These are phyloP conservation scores for Usnea hakonensis DNA, from an alignment of 495 filamentous ascomycete species.

Conservation along the genomic window DNA sequence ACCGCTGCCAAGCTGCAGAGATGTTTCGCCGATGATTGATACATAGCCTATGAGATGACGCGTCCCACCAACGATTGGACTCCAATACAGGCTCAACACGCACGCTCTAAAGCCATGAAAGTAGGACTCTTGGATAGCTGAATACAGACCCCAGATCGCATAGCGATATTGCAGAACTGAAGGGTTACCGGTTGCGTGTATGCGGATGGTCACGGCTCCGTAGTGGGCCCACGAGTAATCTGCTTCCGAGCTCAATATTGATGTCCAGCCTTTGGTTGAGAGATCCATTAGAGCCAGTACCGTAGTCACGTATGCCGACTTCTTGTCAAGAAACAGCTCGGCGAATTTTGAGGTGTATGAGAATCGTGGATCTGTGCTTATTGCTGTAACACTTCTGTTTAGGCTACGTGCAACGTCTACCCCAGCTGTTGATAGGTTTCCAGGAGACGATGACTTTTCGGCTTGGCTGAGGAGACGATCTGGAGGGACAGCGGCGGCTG, in stretches of 20 bases:
- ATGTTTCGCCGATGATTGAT: background rate
- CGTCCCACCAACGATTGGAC: background rate
- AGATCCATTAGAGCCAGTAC: background rate
- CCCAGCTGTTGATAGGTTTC: background rate
- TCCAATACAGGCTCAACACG: background rate
- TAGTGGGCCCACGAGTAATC: background rate
- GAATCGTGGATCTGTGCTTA: background rate
- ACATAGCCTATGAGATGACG: background rate
- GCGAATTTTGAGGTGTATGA: background rate
- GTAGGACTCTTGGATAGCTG: background rate
- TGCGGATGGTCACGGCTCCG: background rate
- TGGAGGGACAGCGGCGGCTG: background rate
- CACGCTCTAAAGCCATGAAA: background rate
- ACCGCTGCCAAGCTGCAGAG: background rate
- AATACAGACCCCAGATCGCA: background rate
- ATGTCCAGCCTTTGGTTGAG: background rate
- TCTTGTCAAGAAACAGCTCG: background rate
- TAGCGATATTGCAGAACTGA: background rate
- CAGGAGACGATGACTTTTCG: background rate
- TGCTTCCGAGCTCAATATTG: background rate
- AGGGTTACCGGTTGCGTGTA: background rate
- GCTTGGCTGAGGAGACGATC: background rate
- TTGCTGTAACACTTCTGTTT: background rate
- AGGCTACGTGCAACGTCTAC: background rate
- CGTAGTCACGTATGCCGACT: background rate